Conservation (phyloP, 768 basidiomycete genomes). For the Phlebiopsis flavidoalba region DNA sequence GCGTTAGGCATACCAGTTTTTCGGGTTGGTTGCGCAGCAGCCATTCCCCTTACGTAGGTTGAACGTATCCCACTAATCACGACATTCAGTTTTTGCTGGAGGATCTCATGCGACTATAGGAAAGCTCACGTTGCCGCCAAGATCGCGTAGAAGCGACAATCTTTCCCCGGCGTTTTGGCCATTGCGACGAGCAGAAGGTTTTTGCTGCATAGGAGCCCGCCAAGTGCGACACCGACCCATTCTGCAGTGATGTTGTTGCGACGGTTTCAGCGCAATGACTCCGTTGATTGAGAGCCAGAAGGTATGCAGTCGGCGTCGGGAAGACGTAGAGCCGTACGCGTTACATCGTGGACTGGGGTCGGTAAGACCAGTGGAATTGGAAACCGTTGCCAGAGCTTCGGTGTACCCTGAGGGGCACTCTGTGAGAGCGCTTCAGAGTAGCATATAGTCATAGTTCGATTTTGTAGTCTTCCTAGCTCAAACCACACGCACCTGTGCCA, state of each 20-base stretch:
- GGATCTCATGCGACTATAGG: background rate
- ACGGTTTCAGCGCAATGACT: conserved; percentile 62
- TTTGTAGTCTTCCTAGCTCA: background rate
- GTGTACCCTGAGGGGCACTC: conserved; percentile 36
- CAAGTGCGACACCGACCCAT: conserved; percentile 54
- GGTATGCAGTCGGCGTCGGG: conserved; percentile 40
- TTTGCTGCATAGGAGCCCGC: conserved; percentile 45
- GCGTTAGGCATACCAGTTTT: background rate
- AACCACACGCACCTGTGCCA: conserved; percentile 32
- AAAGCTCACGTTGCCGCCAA: conserved; percentile 45
- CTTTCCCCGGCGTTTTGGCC: conserved; percentile 48
- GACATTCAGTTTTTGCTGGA: background rate
- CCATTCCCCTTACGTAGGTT: conserved; percentile 37
- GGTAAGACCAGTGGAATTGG: conserved; percentile 36
- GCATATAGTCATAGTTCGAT: background rate
- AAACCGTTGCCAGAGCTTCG: conserved; percentile 54
- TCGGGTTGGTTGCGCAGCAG: background rate
- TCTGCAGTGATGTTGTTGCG: conserved; percentile 45
- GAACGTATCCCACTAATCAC: conserved; percentile 43
- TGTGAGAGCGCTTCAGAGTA: conserved; percentile 36
- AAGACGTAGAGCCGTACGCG: conserved; percentile 49
- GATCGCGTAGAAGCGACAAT: conserved; percentile 53
- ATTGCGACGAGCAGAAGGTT: conserved; percentile 56
- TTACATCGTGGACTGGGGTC: conserved; percentile 28
- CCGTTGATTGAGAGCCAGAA: conserved; percentile 35